Conservation (phyloP, 1,139 yeast genomes). For the Debaryomycetaceae sp. region DNA sequence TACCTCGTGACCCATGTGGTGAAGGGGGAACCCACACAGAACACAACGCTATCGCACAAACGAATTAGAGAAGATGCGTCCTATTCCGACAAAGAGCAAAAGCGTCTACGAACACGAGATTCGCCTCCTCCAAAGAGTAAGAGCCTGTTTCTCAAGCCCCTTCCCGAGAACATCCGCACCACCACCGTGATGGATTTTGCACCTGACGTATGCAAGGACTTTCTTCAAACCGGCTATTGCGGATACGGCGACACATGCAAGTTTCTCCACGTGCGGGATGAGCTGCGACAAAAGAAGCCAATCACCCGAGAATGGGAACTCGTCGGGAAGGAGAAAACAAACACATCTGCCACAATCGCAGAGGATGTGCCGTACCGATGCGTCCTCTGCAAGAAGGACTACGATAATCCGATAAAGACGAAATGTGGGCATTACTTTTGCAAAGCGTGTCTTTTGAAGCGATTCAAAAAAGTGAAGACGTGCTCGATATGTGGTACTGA, state of each 20-base stretch:
- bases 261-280: constrained; percentile 83
- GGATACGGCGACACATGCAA: constrained; percentile 99
- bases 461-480: constrained; percentile 30
- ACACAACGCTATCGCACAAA: too few relatives aligned
- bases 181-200: constrained; percentile 82
- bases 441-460: constrained; percentile 45
- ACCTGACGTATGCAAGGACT: constrained; percentile 93
- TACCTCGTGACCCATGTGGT: too few relatives aligned
- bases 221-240: constrained; percentile 84
- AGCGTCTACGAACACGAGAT: too few relatives aligned
- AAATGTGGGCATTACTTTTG: constrained; percentile 62
- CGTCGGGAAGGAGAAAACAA: constrained; percentile 6
- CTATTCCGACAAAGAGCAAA: too few relatives aligned
- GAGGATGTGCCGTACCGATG: constrained; percentile 46
- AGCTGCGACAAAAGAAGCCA: constrained; percentile 66
- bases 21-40: too few relatives aligned
- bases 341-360: constrained; percentile 1
- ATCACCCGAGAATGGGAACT: constrained; percentile 65
- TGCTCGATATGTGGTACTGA: constrained; percentile 53
- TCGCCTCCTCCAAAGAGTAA: too few relatives aligned
- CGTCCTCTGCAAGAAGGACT: constrained; percentile 48
- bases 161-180: constrained; percentile 1
- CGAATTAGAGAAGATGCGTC: too few relatives aligned
- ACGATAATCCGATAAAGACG: constrained; percentile 49
- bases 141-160: constrained; percentile 9